These are phyloP conservation scores for Cicer cuneatum DNA, from an alignment of 306 rosid species.

Conservation along the genomic window DNA sequence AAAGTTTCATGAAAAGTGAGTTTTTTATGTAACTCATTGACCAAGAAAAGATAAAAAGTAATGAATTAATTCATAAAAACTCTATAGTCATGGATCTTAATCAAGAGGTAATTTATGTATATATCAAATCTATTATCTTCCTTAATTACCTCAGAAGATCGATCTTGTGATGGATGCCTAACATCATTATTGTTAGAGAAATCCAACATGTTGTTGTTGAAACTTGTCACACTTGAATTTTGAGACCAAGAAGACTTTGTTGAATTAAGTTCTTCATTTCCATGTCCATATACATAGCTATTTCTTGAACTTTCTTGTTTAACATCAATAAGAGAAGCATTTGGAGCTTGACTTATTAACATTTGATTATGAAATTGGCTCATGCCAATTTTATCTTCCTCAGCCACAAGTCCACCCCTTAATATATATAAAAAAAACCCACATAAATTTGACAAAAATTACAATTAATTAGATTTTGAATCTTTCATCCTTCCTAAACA, in stretches of 20 bases:
- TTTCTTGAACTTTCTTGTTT: conserved; percentile 67
- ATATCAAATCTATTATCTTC: conserved; percentile 3
- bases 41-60: conserved; percentile 9
- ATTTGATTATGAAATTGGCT: conserved; percentile 60
- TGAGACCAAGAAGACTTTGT: conserved; percentile 65
- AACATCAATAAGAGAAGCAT: conserved; percentile 57
- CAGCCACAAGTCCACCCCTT: conserved; percentile 72
- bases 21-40: conserved; percentile 29
- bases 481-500: neutral
- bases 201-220: conserved; percentile 83
- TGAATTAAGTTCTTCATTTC: conserved; percentile 57
- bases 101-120: neutral
- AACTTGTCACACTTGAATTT: conserved; percentile 75
- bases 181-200: conserved; percentile 65
- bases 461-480: conserved; percentile 16
- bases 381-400: conserved; percentile 66
- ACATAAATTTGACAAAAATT: neutral
- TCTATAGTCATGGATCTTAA: conserved; percentile 2
- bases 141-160: conserved; percentile 74
- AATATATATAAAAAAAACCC: neutral
- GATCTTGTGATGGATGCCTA: conserved; percentile 66
- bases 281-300: conserved; percentile 64
- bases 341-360: conserved; percentile 48
- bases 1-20: conserved; percentile 49
- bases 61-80: conserved; percentile 26